Percentiles rank a stretch among this genome's conserved stretches.
These are phyloP conservation scores for Guillardia theta DNA, from an alignment of 78 protist genomes.

Conservation along the genomic window DNA sequence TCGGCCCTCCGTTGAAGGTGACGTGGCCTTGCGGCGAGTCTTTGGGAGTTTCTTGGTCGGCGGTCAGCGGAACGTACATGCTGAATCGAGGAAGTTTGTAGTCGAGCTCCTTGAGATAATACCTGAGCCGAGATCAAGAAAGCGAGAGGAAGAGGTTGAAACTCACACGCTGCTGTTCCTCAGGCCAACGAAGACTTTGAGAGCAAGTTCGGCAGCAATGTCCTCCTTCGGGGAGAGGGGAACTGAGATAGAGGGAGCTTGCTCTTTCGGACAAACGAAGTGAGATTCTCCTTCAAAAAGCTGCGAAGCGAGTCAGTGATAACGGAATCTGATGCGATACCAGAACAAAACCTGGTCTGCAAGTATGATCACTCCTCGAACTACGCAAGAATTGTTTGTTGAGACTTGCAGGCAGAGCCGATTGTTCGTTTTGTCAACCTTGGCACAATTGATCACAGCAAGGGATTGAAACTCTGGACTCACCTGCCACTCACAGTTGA, in stretches of 20 bases:
- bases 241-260: background rate
- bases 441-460: too few species aligned
- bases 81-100: background rate
- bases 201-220: background rate
- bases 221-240: background rate
- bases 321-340: background rate
- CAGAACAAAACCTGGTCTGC: background rate
- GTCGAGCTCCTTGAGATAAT: background rate
- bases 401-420: background rate
- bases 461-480: too few species aligned
- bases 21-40: background rate
- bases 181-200: background rate
- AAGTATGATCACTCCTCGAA: background rate
- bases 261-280: background rate
- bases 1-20: background rate
- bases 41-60: background rate
- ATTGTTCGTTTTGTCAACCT: too few species aligned
- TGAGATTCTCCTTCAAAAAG: background rate
- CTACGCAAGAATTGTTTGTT: background rate
- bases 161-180: background rate
- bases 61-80: background rate
- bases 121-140: too few species aligned
- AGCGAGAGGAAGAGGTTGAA: too few species aligned
- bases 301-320: background rate
- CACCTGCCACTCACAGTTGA: background rate